Percentiles rank a stretch among this genome's conserved stretches.
Conservation (phyloP, 2,329 filamentous ascomycete species). For the Ceratocystis papillata region DNA sequence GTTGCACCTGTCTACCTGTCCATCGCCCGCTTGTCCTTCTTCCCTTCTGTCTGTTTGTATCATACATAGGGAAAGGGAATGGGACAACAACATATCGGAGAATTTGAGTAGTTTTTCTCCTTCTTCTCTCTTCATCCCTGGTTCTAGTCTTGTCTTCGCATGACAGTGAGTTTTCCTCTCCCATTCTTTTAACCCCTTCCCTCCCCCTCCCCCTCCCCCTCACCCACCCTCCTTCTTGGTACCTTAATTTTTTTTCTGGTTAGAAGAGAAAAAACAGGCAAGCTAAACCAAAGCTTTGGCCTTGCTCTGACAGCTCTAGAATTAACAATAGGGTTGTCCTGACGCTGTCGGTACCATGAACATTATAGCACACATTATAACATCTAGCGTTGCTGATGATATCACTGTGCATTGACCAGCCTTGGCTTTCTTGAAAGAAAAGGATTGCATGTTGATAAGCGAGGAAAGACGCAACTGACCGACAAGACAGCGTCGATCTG, state of each 20-base stretch:
- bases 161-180: not conserved
- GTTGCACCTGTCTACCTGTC: not conserved
- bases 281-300: not conserved
- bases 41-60: not conserved
- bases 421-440: not conserved
- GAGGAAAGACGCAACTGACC: not conserved
- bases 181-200: not conserved
- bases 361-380: not conserved
- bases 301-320: conserved; percentile 1
- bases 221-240: not conserved
- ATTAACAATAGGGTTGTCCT: not conserved
- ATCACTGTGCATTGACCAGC: conserved; percentile 7
- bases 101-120: not conserved
- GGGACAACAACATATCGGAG: not conserved
- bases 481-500: not conserved
- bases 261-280: not conserved
- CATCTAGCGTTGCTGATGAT: not conserved
- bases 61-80: not conserved
- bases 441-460: conserved; percentile 8
- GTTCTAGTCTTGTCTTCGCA: not conserved
- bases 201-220: not conserved
- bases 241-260: not conserved
- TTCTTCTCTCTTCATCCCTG: not conserved
- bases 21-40: not conserved
- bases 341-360: not conserved